Base-by-base conservation (phyloP, 257 asterid species). In the Echites panduratus region DNA sequence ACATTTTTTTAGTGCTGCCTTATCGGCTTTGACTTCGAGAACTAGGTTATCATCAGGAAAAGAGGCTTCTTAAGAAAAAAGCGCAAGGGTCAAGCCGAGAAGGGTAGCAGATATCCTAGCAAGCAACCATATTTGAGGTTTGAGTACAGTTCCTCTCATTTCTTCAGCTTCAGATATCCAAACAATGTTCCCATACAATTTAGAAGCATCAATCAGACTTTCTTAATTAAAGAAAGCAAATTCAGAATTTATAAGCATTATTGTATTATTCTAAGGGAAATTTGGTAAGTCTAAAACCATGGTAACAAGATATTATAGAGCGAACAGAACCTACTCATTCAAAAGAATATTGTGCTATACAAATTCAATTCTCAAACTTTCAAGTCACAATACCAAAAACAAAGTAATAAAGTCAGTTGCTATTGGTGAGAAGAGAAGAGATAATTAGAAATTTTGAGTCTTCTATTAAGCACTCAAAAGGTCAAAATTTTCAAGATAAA, bases 261-360 rank as follows among this genome's bases (percentile, higher is more conserved):
- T 40, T 0, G 12, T 10, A 27, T 47, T 38, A 62, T 14, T 63
- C 69, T 38, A 11, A 62, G 24, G 49, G 13, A n/a, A 64, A 64
- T 64, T 64, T 38, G 61, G 13, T 2, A 29, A 69, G 47, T 5
- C 2, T 29, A 19, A 57, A 45, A 59, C 7, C 2, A 59, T 19
- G 48, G 53, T 32, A 49, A 57, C 45, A 9, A 19, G 29, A 53
- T 47, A 32, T 35, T 68, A 68, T 50, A 69, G 44, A 66, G 65
- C 3, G 38, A 75, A 48, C 65, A 38, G 54, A 29, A 48, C 43
- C 57, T 62, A 9, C 7, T 65, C 44, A 53, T 63, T 70, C 57
- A 71, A 44, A 44, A 67, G 68, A 48, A 26, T 54, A 65, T 64
- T 32, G 70, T 41, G 76, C 80, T 54, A 77, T 45, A 77, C 72